phyloP scores from a whole-genome alignment of 345 rosid species.

The Murraya koenigii region DNA sequence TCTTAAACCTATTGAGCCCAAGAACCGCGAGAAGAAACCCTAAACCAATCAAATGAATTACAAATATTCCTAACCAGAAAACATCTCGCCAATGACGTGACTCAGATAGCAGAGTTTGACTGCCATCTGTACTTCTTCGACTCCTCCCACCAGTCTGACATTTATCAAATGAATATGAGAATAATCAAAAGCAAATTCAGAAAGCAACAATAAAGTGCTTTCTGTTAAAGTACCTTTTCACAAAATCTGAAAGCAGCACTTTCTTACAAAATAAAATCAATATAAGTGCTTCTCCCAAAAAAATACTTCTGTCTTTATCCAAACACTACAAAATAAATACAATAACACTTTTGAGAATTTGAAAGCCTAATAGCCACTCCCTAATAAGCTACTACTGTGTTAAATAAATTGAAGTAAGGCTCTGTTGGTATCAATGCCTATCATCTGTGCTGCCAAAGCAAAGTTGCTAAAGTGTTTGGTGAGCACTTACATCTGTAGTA shows the following conservation, averaged over 20 bases:
- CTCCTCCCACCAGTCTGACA: slow-evolving; percentile 63
- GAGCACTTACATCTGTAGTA: neutral
- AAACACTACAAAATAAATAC: neutral
- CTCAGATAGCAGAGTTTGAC: slow-evolving; percentile 41
- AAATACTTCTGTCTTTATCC: neutral
- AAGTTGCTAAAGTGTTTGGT: neutral
- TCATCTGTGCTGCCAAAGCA: neutral
- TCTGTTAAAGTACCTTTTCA: neutral
- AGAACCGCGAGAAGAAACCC: slow-evolving; percentile 59
- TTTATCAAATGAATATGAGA: neutral
- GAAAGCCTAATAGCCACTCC: neutral
- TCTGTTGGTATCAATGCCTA: neutral
- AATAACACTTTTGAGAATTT: neutral
- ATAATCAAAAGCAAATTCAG: neutral
- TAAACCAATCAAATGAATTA: slow-evolving; percentile 63
- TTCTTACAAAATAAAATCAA: neutral
- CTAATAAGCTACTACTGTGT: neutral
- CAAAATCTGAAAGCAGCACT: neutral
- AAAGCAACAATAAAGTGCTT: neutral
- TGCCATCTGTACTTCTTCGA: slow-evolving; percentile 47
- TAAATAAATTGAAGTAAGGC: neutral
- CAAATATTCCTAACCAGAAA: slow-evolving; percentile 80
- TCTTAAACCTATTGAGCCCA: slow-evolving; percentile 73
- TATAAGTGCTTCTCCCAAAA: neutral
- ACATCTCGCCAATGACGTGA: slow-evolving; percentile 85